These are phyloP conservation scores for Cornus suecica DNA, from an alignment of 148 eudicot species.

Conservation along the genomic window DNA sequence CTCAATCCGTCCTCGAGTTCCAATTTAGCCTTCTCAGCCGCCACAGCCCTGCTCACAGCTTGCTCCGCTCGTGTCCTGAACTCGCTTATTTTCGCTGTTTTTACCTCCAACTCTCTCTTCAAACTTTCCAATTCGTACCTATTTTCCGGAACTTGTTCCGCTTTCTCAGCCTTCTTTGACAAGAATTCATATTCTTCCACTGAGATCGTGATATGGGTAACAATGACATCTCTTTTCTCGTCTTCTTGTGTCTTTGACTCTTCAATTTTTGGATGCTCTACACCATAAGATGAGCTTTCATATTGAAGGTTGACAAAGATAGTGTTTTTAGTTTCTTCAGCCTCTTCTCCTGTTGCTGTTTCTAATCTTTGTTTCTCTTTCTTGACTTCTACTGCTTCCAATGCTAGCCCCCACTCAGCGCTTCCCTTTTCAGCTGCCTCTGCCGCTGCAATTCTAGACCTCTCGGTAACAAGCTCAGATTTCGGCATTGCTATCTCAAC, in stretches of 20 bases:
- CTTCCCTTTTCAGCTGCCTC: constrained; percentile 28
- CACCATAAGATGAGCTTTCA: background rate
- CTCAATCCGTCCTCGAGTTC: constrained; percentile 24
- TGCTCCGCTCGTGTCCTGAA: constrained; percentile 35
- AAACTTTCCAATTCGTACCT: background rate
- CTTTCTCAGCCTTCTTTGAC: background rate
- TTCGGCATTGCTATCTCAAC: constrained; percentile 31
- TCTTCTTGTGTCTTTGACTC: constrained; percentile 2
- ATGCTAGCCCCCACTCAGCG: constrained; percentile 18
- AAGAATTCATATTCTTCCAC: background rate
- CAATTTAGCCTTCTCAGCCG: constrained; percentile 31
- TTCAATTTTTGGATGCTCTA: background rate
- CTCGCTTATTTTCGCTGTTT: constrained; percentile 20
- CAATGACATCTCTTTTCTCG: background rate
- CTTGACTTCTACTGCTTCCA: constrained; percentile 22
- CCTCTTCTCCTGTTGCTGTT: background rate
- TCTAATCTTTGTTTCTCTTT: constrained; percentile 14
- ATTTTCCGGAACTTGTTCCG: background rate
- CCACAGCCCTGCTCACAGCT: constrained; percentile 33
- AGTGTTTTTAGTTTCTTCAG: background rate
- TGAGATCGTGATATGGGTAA: constrained; percentile 8
- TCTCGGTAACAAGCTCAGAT: constrained; percentile 28
- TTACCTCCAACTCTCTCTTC: constrained; percentile 15
- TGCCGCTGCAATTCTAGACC: constrained; percentile 25
- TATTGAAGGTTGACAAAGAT: too few relatives aligned